phyloP scores from a whole-genome alignment of 2,329 filamentous ascomycete species.

The Diaporthe caulivora region DNA sequence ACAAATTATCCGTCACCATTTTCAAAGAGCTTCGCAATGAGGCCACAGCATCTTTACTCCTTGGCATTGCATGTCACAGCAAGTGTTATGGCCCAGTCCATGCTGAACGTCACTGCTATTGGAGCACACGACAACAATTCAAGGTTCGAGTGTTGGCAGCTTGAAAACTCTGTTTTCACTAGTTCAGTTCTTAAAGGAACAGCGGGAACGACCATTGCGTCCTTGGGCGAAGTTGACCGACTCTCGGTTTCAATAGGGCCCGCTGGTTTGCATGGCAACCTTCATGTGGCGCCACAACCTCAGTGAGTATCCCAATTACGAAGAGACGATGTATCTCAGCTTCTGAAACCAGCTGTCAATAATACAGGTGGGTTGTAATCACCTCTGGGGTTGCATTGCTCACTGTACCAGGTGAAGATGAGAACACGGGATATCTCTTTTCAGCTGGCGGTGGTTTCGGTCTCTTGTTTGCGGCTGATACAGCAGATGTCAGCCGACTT shows the following conservation, averaged over 20 bases:
- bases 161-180: not conserved
- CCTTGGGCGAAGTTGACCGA: not conserved
- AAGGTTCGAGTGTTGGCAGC: conserved; percentile 7
- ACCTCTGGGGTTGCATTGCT: not conserved
- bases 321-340: too few relatives aligned
- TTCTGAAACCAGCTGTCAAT: not conserved
- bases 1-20: too few relatives aligned
- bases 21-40: not conserved
- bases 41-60: not conserved
- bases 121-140: not conserved
- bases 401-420: not conserved
- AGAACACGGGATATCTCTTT: not conserved
- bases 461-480: not conserved
- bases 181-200: not conserved
- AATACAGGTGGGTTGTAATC: not conserved
- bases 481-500: not conserved
- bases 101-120: not conserved
- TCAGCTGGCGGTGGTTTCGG: not conserved
- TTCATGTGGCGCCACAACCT: not conserved
- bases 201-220: not conserved
- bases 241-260: not conserved
- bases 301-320: not conserved
- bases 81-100: not conserved
- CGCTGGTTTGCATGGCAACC: not conserved
- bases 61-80: rapidly evolving